Percentiles rank a stretch among this genome's conserved stretches.
These are phyloP conservation scores for Lepiota venenata DNA, from an alignment of 768 basidiomycete species.

Conservation along the genomic window DNA sequence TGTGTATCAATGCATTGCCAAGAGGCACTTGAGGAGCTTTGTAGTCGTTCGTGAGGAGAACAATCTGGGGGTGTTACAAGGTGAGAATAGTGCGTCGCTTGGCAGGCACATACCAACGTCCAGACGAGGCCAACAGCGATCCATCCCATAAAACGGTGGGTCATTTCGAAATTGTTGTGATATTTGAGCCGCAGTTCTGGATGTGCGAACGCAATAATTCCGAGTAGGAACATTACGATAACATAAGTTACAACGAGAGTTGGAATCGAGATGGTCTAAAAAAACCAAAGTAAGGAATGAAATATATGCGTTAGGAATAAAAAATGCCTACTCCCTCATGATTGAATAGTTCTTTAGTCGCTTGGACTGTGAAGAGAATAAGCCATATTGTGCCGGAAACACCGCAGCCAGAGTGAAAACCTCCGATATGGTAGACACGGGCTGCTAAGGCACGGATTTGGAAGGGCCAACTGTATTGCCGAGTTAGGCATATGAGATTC, in stretches of 20 bases:
- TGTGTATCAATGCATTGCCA: constrained; percentile 38
- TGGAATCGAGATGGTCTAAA: constrained; percentile 12
- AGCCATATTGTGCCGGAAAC: constrained; percentile 51
- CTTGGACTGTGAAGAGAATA: constrained; percentile 42
- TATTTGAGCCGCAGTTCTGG: constrained; percentile 41
- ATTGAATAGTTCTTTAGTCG: constrained; percentile 32
- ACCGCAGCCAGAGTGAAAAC: constrained; percentile 51
- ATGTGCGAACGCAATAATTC: constrained; percentile 46
- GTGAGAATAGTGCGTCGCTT: background rate
- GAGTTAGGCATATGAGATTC: background rate
- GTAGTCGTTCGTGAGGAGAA: constrained; percentile 23
- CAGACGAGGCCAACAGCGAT: constrained; percentile 4
- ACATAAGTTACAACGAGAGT: constrained; percentile 33
- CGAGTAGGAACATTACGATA: constrained; percentile 39
- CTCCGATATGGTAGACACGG: constrained; percentile 53
- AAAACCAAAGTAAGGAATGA: background rate
- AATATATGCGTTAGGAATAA: constrained; percentile 26
- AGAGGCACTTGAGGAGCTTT: constrained; percentile 29
- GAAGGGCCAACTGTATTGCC: constrained; percentile 22
- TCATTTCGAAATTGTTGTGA: constrained; percentile 55
- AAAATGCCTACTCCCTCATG: constrained; percentile 24
- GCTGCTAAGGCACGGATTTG: constrained; percentile 44
- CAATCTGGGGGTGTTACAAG: background rate
- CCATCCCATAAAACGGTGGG: constrained; percentile 47
- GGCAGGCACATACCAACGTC: background rate